A percentile compares a stretch with the other conserved stretches of the same genome.
phyloP scores from a whole-genome alignment of 1,284 basidiomycete genomes.

The Ustilago nuda region DNA sequence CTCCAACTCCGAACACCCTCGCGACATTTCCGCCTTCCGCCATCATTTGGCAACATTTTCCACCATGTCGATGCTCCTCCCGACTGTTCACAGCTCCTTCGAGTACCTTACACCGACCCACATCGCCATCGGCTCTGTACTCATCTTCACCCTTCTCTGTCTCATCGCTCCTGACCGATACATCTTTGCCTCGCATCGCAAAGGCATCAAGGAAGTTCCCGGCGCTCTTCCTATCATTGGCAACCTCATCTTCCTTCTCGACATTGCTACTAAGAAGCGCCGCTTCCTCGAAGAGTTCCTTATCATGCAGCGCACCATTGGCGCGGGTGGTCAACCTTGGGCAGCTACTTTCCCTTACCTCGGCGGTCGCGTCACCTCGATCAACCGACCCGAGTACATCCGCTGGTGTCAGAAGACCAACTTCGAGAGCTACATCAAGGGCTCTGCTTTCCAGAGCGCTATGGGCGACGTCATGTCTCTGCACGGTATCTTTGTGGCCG shows the following conservation, averaged over 20 bases:
- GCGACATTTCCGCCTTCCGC: neutral
- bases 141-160: constrained; percentile 38
- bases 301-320: constrained; percentile 20
- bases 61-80: constrained; percentile 34
- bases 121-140: constrained; percentile 27
- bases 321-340: constrained; percentile 35
- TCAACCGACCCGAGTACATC: constrained; percentile 56
- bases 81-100: constrained; percentile 29
- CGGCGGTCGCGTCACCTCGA: constrained; percentile 37
- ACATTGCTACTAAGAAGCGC: constrained; percentile 37
- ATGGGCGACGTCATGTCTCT: constrained; percentile 53
- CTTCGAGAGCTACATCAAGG: constrained; percentile 55
- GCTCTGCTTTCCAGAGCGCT: constrained; percentile 29
- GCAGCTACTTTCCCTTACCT: constrained; percentile 36
- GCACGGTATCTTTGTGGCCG: constrained; percentile 60
- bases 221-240: constrained; percentile 42
- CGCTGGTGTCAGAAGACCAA: constrained; percentile 59
- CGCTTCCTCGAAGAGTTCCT: constrained; percentile 50
- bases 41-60: neutral
- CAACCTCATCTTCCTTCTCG: constrained; percentile 43
- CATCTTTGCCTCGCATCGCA: constrained; percentile 44
- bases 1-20: neutral
- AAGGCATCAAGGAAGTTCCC: constrained; percentile 43
- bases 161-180: constrained; percentile 49
- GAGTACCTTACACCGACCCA: constrained; percentile 36